Evolutionary conservation across 805 yeast species (phyloP).

Genomic region (baker's yeast (Saccharomyces cerevisiae)): DNA sequence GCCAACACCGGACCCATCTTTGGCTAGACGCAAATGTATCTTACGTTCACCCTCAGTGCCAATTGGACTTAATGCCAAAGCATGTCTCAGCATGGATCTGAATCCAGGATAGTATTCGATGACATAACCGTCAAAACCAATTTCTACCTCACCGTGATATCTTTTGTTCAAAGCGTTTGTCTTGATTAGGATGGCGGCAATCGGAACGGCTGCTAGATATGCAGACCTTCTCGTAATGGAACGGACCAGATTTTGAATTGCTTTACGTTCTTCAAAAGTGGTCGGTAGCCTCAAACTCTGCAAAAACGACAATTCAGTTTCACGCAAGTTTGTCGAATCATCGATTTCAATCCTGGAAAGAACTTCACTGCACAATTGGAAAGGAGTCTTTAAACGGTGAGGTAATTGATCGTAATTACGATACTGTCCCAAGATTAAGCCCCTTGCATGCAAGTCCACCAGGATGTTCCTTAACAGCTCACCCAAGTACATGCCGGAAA

Average conservation of each 20-base stretch:
- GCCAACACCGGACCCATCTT: conserved; percentile 96
- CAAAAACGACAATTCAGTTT: conserved; percentile 59
- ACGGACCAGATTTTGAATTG: conserved; percentile 63
- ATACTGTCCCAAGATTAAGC: conserved; percentile 52
- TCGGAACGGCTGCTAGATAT: conserved; percentile 75
- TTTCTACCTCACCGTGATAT: conserved; percentile 69
- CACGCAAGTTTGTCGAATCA: conserved; percentile 60
- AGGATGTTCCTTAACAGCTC: conserved; percentile 73
- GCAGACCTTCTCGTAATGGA: conserved; percentile 89
- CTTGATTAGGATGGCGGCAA: conserved; percentile 68
- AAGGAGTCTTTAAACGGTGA: conserved; percentile 65
- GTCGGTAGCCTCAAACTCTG: conserved; percentile 66
- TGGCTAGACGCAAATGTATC: conserved; percentile 70
- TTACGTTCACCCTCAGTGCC: conserved; percentile 71
- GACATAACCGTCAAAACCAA: conserved; percentile 94
- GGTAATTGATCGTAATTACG: conserved; percentile 33
- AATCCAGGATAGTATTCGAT: conserved; percentile 91
- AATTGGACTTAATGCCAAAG: conserved; percentile 58
- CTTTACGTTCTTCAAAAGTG: conserved; percentile 58
- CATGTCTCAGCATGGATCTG: conserved; percentile 71
- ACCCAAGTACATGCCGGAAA: conserved; percentile 88
- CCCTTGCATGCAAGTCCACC: conserved; percentile 54
- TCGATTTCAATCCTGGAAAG: conserved; percentile 82
- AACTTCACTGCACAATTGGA: conserved; percentile 75
- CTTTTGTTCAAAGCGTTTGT: conserved; percentile 52